Percentiles rank a stretch among this genome's conserved stretches.
phyloP scores from a whole-genome alignment of 305 asterid species.

The Rubia tinctorum region DNA sequence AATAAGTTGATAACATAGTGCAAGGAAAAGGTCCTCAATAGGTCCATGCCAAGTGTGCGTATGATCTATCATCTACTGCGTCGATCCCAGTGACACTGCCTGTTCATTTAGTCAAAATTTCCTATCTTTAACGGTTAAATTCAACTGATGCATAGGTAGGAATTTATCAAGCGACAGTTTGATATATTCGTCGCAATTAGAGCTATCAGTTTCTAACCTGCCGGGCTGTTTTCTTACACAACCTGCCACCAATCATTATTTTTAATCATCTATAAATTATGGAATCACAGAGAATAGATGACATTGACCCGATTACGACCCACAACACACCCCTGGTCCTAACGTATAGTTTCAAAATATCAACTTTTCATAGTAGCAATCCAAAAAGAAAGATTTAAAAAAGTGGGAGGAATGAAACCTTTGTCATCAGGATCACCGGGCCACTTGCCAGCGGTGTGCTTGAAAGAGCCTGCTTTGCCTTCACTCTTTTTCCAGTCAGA shows the following conservation, averaged over 20 bases:
- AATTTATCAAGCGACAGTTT: not conserved
- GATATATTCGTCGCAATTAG: not conserved
- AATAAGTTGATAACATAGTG: not conserved
- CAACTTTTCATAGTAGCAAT: not conserved
- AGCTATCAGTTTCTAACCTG: not conserved
- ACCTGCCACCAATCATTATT: not conserved
- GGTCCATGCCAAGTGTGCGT: not conserved
- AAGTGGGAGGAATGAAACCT: constrained; percentile 22
- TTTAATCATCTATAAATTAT: not conserved
- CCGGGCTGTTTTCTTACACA: not conserved
- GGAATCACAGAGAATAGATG: not conserved
- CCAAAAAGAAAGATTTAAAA: not conserved
- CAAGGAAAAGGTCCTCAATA: not conserved
- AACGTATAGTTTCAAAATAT: not conserved
- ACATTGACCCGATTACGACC: not conserved
- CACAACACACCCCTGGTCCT: not conserved
- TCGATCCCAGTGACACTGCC: not conserved
- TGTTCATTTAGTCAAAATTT: not conserved
- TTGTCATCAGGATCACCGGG: constrained; percentile 89
- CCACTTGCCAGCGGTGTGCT: constrained; percentile 97
- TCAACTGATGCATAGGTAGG: not conserved
- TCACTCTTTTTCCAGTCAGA: constrained; percentile 91
- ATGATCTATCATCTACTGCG: not conserved
- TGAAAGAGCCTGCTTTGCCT: constrained; percentile 95
- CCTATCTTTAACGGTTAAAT: not conserved